Base-by-base conservation (phyloP, 306 rosid species). In the Inga leiocalycina region DNA sequence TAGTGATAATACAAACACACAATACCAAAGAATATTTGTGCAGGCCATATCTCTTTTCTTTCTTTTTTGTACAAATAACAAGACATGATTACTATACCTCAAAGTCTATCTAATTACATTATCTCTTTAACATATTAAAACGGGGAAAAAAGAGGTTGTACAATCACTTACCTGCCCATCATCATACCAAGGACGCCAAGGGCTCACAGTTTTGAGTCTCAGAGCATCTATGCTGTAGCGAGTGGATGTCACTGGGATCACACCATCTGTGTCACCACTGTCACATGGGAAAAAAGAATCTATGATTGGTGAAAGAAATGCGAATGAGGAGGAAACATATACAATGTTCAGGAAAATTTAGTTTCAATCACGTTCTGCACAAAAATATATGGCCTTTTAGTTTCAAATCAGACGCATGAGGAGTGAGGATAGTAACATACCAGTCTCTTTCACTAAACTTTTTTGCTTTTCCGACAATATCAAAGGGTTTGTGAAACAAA, bases 151-250 rank as follows among this genome's bases (percentile, higher is more conserved):
- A 22, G 19, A 13, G 20, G 56, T 64, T 57, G 15, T 73, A 65
- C 9, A 41, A 51, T 76, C 48, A 45, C 59, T 75, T 87, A 93
- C 99, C 91, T 91, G 89, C 16, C 86, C 91, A 49, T 87, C 93
- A 49, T 90, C 91, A 10, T 95, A 95, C 99, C 99, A 95, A 62
- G 99, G 85, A 41, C 79, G 88, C 97, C 99, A 95, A 41, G 89
- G 91, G 19, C 87, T 71, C 16, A 78, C 75, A 11, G 91, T 89
- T 32, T 97, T 83, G 85, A 95, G 98, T 73, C 87, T 74, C 76
- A 91, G 96, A 75, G 98, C 92, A 46, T 89, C 88, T 49, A 93
- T 87, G 87, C 93, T 92, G 69, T 86, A 84, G 67, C 99, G 94
- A 73, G 97, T 91, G 54, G 99, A 89, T 82, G 98, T 93, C 71